Base-by-base conservation (phyloP, 495 filamentous ascomycete genomes). In the Annulohypoxylon bovei region DNA sequence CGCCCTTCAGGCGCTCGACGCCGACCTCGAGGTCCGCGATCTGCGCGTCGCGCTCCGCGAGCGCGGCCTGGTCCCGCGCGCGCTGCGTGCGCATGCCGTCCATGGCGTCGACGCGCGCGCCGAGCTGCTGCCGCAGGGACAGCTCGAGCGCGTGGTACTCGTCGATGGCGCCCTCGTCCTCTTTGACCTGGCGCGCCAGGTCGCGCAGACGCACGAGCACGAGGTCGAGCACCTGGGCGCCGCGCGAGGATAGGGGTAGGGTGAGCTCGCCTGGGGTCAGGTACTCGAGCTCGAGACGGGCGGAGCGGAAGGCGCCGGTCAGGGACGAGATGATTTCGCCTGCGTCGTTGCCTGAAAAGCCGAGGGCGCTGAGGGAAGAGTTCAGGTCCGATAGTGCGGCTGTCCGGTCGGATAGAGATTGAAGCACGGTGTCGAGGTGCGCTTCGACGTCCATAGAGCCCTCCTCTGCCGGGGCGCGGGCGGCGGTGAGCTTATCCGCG, bases 231-330 rank as follows among this genome's bases (percentile, higher is more conserved):
- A 87, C 74, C 46, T 82, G 78, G 71, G 82, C 65, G 75, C 87
- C 67, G 61, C 80, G 83, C 49, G 59, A 83, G 33, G 61, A 81
- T 55, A 80, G 82, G 33, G 66, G 87, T 16, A 73, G 82, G 78
- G 76, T 59, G 12, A 80, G 62, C 71, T 93, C 91, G 3, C 90
- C 90, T 0, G 91, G 91, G 0, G 88, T 82, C 1, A 89, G 78
- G 69, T 88, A 86, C 67, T 93, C 91, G 5, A 93, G 82, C 25
- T 89, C 85, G 1, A 93, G 80, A 3, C 90, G 86, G 3, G 90
- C 89, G n/a, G 84, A 69, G n/a, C 90, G 87, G 76, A 93, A 88
- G 22, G 82, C 77, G 14, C 72, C 35, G 16, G 80, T 80, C 20
- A 92, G 84, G 1, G 85, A 80, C 0, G 77, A 49, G 6, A 92